Conservation (phyloP, 805 yeast species). For the Lipomyces spencermartinsiae region DNA sequence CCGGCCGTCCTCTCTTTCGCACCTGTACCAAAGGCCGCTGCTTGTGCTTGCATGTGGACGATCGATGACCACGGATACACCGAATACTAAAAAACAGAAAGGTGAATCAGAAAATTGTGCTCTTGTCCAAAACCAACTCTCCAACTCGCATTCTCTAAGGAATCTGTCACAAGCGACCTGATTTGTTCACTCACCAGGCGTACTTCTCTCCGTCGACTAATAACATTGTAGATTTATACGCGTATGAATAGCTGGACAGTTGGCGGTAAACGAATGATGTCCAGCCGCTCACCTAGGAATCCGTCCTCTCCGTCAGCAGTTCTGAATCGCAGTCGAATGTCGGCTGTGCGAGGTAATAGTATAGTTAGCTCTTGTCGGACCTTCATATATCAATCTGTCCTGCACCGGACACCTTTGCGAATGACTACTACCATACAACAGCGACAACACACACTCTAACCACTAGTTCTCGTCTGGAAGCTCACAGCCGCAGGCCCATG, state of each 20-base stretch:
- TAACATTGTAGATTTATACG: constrained; percentile 59
- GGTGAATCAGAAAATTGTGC: not conserved
- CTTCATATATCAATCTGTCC: not conserved
- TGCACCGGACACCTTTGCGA: too few relatives aligned
- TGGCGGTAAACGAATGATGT: not conserved
- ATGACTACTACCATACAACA: too few relatives aligned
- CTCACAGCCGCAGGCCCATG: too few relatives aligned
- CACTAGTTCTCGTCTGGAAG: too few relatives aligned
- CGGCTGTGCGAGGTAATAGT: not conserved
- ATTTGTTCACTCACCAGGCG: constrained; percentile 62
- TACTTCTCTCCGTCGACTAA: constrained; percentile 78
- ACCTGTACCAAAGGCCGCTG: constrained; percentile 83
- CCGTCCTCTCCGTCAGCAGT: not conserved
- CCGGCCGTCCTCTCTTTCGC: constrained; percentile 87
- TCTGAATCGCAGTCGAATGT: not conserved
- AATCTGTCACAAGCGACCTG: too few relatives aligned
- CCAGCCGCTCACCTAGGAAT: not conserved
- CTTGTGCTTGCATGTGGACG: constrained; percentile 84
- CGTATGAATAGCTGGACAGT: not conserved
- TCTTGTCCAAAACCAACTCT: not conserved
- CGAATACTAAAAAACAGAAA: constrained; percentile 45
- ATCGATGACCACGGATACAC: constrained; percentile 92
- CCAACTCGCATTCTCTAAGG: not conserved
- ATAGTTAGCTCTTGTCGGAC: not conserved
- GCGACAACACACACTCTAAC: too few relatives aligned